A percentile compares a stretch with the other conserved stretches of the same genome.
phyloP scores from a whole-genome alignment of 306 rosid genomes.

The Vigna mungo region DNA sequence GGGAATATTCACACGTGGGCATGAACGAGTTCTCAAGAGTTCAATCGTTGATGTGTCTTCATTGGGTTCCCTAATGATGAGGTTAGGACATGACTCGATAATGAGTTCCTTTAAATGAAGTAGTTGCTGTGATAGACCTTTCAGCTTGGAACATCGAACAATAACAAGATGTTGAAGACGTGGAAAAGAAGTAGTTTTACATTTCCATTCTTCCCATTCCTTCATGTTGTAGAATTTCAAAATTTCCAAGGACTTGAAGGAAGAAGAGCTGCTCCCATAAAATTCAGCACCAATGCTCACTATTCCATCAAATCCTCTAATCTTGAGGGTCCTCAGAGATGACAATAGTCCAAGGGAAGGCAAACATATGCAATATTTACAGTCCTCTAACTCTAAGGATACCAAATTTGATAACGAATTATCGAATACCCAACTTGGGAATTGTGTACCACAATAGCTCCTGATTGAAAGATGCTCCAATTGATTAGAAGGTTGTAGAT shows the following conservation, averaged over 20 bases:
- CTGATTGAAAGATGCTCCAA: too few species aligned
- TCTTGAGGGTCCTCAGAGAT: neutral
- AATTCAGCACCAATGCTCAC: neutral
- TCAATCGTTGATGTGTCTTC: neutral
- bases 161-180: neutral
- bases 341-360: neutral
- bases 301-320: neutral
- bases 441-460: too few species aligned
- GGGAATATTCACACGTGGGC: neutral
- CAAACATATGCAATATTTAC: neutral
- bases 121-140: neutral
- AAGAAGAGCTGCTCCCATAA: neutral
- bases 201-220: neutral
- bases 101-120: rapidly evolving
- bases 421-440: too few species aligned
- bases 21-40: neutral
- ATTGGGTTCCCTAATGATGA: neutral
- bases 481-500: too few species aligned
- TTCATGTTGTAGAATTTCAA: neutral
- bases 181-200: neutral
- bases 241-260: neutral
- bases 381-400: too few species aligned
- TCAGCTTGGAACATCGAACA: neutral
- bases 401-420: too few species aligned
- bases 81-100: rapidly evolving